Conservation (phyloP, 2,329 filamentous ascomycete species). For the Pseudogymnoascus sp. region DNA sequence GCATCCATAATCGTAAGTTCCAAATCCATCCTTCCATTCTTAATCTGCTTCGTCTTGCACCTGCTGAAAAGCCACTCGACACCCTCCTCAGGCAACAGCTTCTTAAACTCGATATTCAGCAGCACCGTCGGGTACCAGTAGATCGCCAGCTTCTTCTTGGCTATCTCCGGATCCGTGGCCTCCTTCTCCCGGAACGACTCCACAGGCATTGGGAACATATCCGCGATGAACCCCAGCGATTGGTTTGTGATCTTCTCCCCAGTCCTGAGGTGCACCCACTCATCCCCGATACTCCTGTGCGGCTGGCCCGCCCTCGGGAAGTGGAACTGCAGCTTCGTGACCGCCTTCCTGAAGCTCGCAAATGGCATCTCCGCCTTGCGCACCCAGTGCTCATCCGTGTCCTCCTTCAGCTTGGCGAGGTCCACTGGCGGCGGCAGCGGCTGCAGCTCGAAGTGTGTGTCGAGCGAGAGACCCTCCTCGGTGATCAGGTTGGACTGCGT, state of each 20-base stretch:
- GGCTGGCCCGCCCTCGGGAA: conserved; percentile 41
- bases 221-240: conserved; percentile 56
- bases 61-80: conserved; percentile 66
- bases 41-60: conserved; percentile 56
- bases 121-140: conserved; percentile 49
- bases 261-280: conserved; percentile 59
- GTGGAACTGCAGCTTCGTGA: conserved; percentile 43
- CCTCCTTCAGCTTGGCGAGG: conserved; percentile 34
- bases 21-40: conserved; percentile 66
- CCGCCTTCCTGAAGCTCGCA: conserved; percentile 28
- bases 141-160: conserved; percentile 27
- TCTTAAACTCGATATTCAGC: conserved; percentile 72
- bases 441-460: conserved; percentile 45
- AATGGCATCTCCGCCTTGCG: conserved; percentile 21
- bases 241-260: conserved; percentile 56
- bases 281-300: conserved; percentile 42
- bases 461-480: conserved; percentile 49
- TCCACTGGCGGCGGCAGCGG: conserved; percentile 32
- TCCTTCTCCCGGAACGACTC: conserved; percentile 39
- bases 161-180: conserved; percentile 19
- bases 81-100: conserved; percentile 56
- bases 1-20: conserved; percentile 62
- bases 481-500: conserved; percentile 55
- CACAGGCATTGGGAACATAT: conserved; percentile 61
- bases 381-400: conserved; percentile 41